Evolutionary conservation across 306 rosid species (phyloP), one percentile per base, ranked within the genome.

Genomic region (Rosa rugosa): DNA sequence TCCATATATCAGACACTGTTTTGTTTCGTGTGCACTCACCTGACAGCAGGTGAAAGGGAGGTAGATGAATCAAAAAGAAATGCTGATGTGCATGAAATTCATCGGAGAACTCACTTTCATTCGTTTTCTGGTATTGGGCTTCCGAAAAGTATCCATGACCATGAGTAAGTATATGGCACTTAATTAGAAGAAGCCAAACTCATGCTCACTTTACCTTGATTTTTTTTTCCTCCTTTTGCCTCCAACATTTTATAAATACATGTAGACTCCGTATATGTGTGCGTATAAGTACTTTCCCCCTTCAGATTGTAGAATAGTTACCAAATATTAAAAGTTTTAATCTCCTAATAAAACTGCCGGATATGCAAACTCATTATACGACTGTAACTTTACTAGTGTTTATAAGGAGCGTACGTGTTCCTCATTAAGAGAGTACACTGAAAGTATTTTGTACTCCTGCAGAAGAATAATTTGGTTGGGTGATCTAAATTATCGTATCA

Each of bases 391-490:
- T 69, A 0, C 18, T 9, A 50, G 40, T 41, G 66, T 67, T 50
- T 12, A 5, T 53, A 50, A 66, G 65, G 47, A 34, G 23, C n/a
- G 4, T 49, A 65, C 16, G 1, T 63, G 12, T 54, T 47, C 49
- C 69, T 69, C 53, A 22, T 10, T 5, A 56, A 42, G 53, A 78
- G 62, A 13, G 44, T 36, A 25, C 51, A 34, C 5, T 67, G 8
- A 22, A 25, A 16, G n/a, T 59, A 1, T 63, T 69, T 56, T 36
- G 62, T 31, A 72, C 53, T 69, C 27, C 34, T 81, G 89, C 95
- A 94, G 98, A 84, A 83, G 82, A 85, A 91, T 91, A 80, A 91
- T 94, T 79, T 94, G 98, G 97, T 80, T 92, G 84, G 98, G 98
- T 27, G 98, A 94, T 82, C 88, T 92, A 83, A 94, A 94, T 75